Base-by-base conservation (phyloP, 129 eudicot genomes). In the Scalesia atractyloides region DNA sequence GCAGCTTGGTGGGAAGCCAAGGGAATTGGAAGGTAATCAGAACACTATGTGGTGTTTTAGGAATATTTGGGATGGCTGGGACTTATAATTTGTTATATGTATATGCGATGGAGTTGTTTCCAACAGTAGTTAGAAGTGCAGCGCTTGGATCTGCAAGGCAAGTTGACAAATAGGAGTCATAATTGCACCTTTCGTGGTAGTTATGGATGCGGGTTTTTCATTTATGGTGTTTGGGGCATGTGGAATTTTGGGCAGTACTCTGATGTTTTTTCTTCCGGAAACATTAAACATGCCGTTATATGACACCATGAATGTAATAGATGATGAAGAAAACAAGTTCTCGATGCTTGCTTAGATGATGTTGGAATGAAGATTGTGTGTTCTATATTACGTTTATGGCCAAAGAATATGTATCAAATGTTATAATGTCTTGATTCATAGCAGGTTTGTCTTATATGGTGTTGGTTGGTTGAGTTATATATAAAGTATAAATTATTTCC, bases 21-120 rank as follows among this genome's bases (percentile, higher is more conserved):
- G 95, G 95, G 17, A 17, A 30, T 12, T 86, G 90, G 97, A 82
- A 82, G 73, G 74, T 41, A 34, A 26, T 82, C 9, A 75, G 83
- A 51, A 85, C 86, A 92, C 72, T 72, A 7, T 89, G 97, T 65
- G 90, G 98, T 1, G 74, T 89, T 26, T 34, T 93, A 44, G 98
- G 98, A 73, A 89, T 93, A 69, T 93, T 93, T 22, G 97, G 96
- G 41, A 87, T 89, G 91, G 92, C 97, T 0, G 98, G 96, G 59
- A 93, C 89, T 22, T 22, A 0, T 22, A 22, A 22, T 22, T 22
- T 22, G 26, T 22, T 22, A 22, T 22, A 22, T 2, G 2, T 22
- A 22, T 22, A 22, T 2, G 26, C 26, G 2, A 22, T 22, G 26
- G 26, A 22, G 2, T 22, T 0, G 26, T 22, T 22, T 22, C 26